These are phyloP conservation scores for Scutellaria baicalensis DNA, from an alignment of 257 asterid genomes.

Conservation along the genomic window DNA sequence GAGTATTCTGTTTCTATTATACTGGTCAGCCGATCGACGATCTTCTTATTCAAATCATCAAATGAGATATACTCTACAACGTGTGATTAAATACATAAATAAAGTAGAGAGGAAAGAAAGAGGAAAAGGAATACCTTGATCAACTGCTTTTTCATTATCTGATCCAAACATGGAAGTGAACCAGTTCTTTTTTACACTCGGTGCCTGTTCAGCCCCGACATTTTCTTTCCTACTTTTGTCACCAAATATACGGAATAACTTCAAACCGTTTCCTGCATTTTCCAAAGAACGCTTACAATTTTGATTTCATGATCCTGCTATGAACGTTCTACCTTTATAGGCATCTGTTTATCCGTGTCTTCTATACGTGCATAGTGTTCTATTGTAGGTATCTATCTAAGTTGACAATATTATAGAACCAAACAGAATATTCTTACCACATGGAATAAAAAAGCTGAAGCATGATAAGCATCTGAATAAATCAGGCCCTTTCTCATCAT, in stretches of 20 bases:
- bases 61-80: too few species aligned
- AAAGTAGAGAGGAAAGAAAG: neutral
- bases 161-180: slow-evolving; percentile 42
- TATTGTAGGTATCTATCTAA: too few species aligned
- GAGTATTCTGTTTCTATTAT: too few species aligned
- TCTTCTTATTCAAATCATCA: too few species aligned
- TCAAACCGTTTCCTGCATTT: slow-evolving; percentile 53
- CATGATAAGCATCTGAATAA: slow-evolving; percentile 90
- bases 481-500: slow-evolving; percentile 41
- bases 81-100: neutral
- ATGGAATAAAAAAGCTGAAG: slow-evolving; percentile 80
- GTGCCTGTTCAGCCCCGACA: slow-evolving; percentile 27
- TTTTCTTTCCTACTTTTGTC: slow-evolving; percentile 28
- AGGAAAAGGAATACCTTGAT: slow-evolving; percentile 38
- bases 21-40: too few species aligned
- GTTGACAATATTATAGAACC: neutral
- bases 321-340: neutral
- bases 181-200: slow-evolving; percentile 43
- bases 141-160: slow-evolving; percentile 29
- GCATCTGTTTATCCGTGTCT: neutral
- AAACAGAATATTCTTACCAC: slow-evolving; percentile 34
- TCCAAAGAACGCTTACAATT: neutral
- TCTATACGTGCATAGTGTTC: neutral
- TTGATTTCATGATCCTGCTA: neutral
- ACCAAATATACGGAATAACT: slow-evolving; percentile 32